Base-by-base conservation (phyloP, 495 filamentous ascomycete genomes). In the Xeromyces bisporus region DNA sequence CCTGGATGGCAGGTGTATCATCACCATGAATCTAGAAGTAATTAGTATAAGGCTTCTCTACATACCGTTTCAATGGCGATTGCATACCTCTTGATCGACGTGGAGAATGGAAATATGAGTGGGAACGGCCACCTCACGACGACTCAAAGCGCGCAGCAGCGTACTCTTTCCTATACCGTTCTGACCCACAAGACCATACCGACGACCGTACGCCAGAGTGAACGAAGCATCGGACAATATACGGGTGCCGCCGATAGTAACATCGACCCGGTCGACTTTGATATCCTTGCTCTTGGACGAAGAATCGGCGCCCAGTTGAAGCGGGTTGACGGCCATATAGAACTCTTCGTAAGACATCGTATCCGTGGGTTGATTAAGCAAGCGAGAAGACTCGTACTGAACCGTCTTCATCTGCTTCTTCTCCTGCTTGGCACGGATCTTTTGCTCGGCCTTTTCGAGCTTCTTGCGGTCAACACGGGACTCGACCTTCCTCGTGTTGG, bases 81-180 rank as follows among this genome's bases (percentile, higher is more conserved):
- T 37, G 6, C 58, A 37, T 61, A 89, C 82, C 63, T 99, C 89
- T 69, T 99, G 89, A 50, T 94, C 91, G 29, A 99, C 89, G 65
- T 96, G 89, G 10, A 99, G 65, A 67, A 99, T 99, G 10, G 89
- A 93, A 31, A 99, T 96, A 44, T 99, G 91, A 0, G 76, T 87
- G 10, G 89, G 89, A 51, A 99, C 79, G 7, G 89, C 68, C 28
- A 99, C 65, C 48, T 99, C 89, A 79, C 89, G 73, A 40, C 85
- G 73, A 40, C 87, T 92, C 36, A 99, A 58, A 6, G 91, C 89
- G 28, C 87, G 67, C 29, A 99, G 67, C 31, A 99, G 62, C 9
- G 89, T 99, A 58, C 77, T 85, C 70, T 99, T 99, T 66, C 89
- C 89, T 34, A 99, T 86, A 84, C 89, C 89, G 68, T 99, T 99